Conservation (phyloP, 805 yeast species). For the Yamadazyma kitorensis region DNA sequence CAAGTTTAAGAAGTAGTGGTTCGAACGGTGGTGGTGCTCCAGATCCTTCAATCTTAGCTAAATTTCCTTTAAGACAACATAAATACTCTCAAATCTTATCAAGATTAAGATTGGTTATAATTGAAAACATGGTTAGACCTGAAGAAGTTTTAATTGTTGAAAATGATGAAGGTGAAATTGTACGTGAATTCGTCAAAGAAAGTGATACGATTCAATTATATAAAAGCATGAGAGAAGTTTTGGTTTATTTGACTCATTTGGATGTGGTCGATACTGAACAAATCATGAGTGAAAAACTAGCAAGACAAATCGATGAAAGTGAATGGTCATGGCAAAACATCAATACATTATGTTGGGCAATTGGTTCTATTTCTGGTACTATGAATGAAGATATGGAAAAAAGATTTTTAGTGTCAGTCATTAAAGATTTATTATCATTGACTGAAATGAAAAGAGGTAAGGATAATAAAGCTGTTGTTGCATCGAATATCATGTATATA, state of each 20-base stretch:
- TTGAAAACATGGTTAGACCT: slow-evolving; percentile 97
- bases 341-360: slow-evolving; percentile 98
- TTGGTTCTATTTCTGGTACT: slow-evolving; percentile 97
- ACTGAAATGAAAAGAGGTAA: slow-evolving; percentile 97
- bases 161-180: slow-evolving; percentile 98
- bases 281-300: slow-evolving; percentile 88
- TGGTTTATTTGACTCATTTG: slow-evolving; percentile 92
- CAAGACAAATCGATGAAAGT: slow-evolving; percentile 89
- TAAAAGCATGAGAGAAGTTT: slow-evolving; percentile 92
- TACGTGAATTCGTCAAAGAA: slow-evolving; percentile 94
- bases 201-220: slow-evolving; percentile 95
- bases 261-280: slow-evolving; percentile 92
- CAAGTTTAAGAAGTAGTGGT: slow-evolving; percentile 24
- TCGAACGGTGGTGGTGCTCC: slow-evolving; percentile 74
- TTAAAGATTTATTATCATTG: slow-evolving; percentile 84
- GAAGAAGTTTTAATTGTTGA: slow-evolving; percentile 97
- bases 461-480: slow-evolving; percentile 98
- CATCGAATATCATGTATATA: slow-evolving; percentile 99
- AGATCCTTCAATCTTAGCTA: slow-evolving; percentile 74
- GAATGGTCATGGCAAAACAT: slow-evolving; percentile 99
- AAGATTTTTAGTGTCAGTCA: slow-evolving; percentile 87
- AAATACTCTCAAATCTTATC: slow-evolving; percentile 76
- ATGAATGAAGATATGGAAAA: slow-evolving; percentile 98
- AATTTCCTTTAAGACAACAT: slow-evolving; percentile 82
- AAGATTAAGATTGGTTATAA: slow-evolving; percentile 84